Base-by-base conservation (phyloP, 768 basidiomycete genomes). In the Exsudoporus frostii region DNA sequence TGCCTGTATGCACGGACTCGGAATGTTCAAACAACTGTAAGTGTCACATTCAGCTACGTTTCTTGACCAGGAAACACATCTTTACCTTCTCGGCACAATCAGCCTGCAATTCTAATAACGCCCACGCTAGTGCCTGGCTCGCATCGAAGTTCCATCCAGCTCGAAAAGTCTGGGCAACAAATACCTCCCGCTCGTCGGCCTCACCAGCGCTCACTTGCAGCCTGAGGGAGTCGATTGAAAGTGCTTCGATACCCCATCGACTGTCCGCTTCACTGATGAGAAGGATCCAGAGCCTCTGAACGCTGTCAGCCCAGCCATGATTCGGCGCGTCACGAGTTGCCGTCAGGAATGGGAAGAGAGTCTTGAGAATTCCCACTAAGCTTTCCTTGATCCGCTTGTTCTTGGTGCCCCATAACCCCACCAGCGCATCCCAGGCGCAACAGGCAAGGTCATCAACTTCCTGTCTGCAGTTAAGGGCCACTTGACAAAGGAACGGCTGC, bases 321-420 rank as follows among this genome's bases (percentile, higher is more conserved):
- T 64, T 60, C 13, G 65, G 45, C 19, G 42, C 53, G 38, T 65
- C 69, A 34, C 70, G 57, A 33, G 69, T 71, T 30, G 76, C 71
- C 0, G 77, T 77, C 45, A 89, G 69, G 66, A 85, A 93, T 1
- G 90, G 90, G 39, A 95, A 80, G 4, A 97, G 74, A 14, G 77
- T 74, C 17, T 82, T 81, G 19, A 97, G 70, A 22, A 90, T 77
- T n/a, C 85, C 77, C 27, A 94, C 74, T 17, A 98, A 73, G 40
- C 83, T 80, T 67, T 95, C 93, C 65, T 94, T 93, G 59, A 88
- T 73, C 8, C 76, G 68, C 53, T 80, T 84, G 66, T 84, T 86
- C 71, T 91, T 92, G 17, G 87, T 87, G 2, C 78, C 76, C 92
- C 92, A 97, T 24, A 96, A 70, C 2, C 71, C 71, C 3, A 93